Conservation (phyloP, 345 rosid species). For the Capsella bursapastoris region DNA sequence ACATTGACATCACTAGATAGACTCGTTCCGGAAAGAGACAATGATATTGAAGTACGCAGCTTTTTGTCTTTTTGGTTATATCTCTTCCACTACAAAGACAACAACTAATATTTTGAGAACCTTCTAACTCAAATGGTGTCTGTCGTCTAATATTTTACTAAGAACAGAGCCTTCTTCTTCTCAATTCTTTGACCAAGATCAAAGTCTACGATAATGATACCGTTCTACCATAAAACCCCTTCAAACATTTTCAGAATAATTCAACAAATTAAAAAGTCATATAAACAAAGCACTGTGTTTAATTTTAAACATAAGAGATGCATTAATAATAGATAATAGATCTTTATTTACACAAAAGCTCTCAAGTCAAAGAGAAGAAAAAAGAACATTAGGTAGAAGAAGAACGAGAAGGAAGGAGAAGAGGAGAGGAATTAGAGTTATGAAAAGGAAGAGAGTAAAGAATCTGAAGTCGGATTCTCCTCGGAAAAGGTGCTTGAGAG, state of each 20-base stretch:
- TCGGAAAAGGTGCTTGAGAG: slow-evolving; percentile 72
- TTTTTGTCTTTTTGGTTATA: background rate
- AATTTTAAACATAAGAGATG: background rate
- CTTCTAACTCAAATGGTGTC: background rate
- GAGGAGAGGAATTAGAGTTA: slow-evolving; percentile 40
- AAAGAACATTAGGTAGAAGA: background rate
- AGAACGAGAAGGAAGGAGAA: slow-evolving; percentile 35
- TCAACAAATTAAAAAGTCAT: background rate
- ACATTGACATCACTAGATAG: background rate
- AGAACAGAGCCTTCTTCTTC: background rate
- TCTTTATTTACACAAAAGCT: background rate
- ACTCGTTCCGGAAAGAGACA: background rate
- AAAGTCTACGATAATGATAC: background rate
- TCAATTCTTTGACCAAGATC: background rate
- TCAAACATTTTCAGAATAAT: background rate
- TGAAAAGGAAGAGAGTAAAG: slow-evolving; percentile 72
- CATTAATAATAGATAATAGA: background rate
- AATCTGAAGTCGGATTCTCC: slow-evolving; percentile 79
- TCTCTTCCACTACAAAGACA: background rate
- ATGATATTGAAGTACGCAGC: background rate
- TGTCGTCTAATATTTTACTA: background rate
- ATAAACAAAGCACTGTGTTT: background rate
- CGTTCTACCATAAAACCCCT: background rate
- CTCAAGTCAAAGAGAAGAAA: slow-evolving; percentile 1
- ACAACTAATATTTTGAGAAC: background rate